Evolutionary conservation across 768 basidiomycete species (phyloP), one percentile per base, ranked within the genome.

Genomic region (Boletellus ananas): DNA sequence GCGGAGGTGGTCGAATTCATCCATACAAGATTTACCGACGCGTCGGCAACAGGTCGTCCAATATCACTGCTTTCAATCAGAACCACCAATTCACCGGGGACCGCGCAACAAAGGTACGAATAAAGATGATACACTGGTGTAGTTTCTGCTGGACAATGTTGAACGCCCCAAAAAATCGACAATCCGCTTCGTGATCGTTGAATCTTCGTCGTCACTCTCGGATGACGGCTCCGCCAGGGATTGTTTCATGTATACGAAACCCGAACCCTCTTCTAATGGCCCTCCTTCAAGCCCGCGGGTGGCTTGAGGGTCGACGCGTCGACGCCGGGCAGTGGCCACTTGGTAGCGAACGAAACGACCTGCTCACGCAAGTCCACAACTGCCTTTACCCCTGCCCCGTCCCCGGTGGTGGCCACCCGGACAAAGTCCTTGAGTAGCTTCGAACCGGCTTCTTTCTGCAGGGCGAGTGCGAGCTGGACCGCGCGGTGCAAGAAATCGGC

Each of bases 401-500:
- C 74, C 51, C 79, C 74, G 3, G 71, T 77, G 0, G 83, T 83
- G 7, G 91, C 91, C 34, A 86, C 85, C 40, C 85, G 80, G 54
- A 94, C 81, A 62, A 98, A 98, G 77, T 97, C 95, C 77, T 95
- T 95, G 56, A 99, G 80, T 59, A 96, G 74, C 78, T 96, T 98
- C 50, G 81, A 80, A 29, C 94, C 94, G 21, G 96, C 90, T 74
- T 96, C 94, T 70, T 93, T 91, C 74, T 98, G 96, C 39, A 96
- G 79, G 35, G 81, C 65, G 38, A 94, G 79, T 41, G 92, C 84
- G 63, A 96, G 83, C 75, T 97, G 92, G 39, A 99, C 88, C 27
- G 91, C 82, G 43, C 94, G 93, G 77, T 97, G 92, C 48, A 99
- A 77, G 81, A 97, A 94, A 50, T 78, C 79, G 34, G 86, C 96